Conservation (phyloP, 1,284 basidiomycete genomes). For the Austroboletus olivaceoglutinosus region DNA sequence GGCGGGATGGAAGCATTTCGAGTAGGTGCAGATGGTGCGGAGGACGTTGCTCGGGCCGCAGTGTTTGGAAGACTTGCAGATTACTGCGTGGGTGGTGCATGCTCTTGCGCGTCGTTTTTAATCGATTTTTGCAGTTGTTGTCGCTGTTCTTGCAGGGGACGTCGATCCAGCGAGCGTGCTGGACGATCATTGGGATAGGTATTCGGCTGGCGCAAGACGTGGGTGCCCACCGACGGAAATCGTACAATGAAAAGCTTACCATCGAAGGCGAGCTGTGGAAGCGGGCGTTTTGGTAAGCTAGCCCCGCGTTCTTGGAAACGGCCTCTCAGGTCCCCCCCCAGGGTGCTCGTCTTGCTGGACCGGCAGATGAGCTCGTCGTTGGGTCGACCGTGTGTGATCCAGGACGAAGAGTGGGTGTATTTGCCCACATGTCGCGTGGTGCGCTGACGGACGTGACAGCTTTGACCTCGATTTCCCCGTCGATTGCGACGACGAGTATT, state of each 20-base stretch:
- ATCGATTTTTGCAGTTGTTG: slow-evolving; percentile 36
- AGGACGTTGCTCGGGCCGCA: slow-evolving; percentile 50
- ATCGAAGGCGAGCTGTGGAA: slow-evolving; percentile 71
- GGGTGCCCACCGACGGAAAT: slow-evolving; percentile 59
- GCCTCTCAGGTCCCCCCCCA: slow-evolving; percentile 24
- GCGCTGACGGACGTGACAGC: slow-evolving; percentile 33
- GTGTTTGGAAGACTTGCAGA: slow-evolving; percentile 61
- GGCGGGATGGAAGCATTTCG: slow-evolving; percentile 74
- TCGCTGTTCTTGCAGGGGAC: slow-evolving; percentile 55
- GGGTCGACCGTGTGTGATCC: slow-evolving; percentile 79
- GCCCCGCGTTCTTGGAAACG: background rate
- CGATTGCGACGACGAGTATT: slow-evolving; percentile 77
- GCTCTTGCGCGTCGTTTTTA: background rate
- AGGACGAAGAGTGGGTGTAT: slow-evolving; percentile 75
- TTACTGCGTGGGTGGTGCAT: slow-evolving; percentile 41
- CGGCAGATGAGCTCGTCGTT: slow-evolving; percentile 65
- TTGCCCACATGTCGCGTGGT: background rate
- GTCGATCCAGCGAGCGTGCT: slow-evolving; percentile 67
- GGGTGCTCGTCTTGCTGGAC: slow-evolving; percentile 65
- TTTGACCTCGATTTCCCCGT: slow-evolving; percentile 73
- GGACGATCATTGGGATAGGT: slow-evolving; percentile 71
- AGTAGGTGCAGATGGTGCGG: slow-evolving; percentile 55
- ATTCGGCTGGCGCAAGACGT: slow-evolving; percentile 68
- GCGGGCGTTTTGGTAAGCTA: slow-evolving; percentile 72
- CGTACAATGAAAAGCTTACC: slow-evolving; percentile 37